Conservation (phyloP, 2,329 filamentous ascomycete species). For the Diaporthe humulicola region DNA sequence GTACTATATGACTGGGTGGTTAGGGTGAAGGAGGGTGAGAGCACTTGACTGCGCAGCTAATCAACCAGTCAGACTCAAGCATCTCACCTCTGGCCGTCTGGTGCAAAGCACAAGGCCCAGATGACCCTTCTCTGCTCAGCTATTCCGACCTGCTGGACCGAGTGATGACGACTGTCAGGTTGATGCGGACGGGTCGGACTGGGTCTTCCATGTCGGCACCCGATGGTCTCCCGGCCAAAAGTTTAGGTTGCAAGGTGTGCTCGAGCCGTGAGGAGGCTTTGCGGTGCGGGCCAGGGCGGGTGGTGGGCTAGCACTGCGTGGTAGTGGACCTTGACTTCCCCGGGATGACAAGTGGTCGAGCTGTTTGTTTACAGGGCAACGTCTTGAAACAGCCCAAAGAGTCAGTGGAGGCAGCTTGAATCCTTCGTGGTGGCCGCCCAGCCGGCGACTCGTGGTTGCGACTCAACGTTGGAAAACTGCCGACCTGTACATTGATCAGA, state of each 20-base stretch:
- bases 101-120: neutral
- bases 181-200: constrained; percentile 30
- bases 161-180: constrained; percentile 7
- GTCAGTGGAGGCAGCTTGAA: neutral
- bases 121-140: constrained; percentile 4
- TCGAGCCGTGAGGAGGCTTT: constrained; percentile 35
- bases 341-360: constrained; percentile 18
- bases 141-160: neutral
- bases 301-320: neutral
- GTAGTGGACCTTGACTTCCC: constrained; percentile 21
- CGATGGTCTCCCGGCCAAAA: constrained; percentile 23
- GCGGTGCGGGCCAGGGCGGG: constrained; percentile 11
- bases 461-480: neutral
- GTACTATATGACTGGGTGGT: neutral
- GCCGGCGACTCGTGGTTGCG: neutral
- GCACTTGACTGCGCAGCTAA: neutral
- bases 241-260: constrained; percentile 38
- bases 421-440: neutral
- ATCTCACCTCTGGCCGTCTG: neutral
- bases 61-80: neutral
- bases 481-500: neutral
- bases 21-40: too few relatives aligned
- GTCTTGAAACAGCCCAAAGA: constrained; percentile 24
- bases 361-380: constrained; percentile 24
- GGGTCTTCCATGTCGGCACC: constrained; percentile 25